Conservation (phyloP, 108 stramenopile genomes). For the Parmales sp. region DNA sequence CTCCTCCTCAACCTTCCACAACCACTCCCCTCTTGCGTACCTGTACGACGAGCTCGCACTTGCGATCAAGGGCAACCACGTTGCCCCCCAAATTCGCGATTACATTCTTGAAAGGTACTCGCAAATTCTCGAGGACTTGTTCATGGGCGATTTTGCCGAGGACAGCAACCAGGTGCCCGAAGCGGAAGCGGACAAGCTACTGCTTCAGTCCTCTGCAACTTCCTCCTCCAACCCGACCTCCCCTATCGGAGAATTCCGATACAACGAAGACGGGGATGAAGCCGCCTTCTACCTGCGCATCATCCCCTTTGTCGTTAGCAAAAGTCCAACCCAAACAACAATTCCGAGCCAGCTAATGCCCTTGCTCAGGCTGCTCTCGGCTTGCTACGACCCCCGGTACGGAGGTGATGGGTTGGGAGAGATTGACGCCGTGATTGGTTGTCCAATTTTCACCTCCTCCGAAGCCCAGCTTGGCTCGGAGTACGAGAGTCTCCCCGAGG, state of each 20-base stretch:
- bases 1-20: too few species aligned
- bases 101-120: slow-evolving; percentile 26
- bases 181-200: slow-evolving; percentile 3
- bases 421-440: slow-evolving; percentile 34
- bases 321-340: slow-evolving; percentile 6
- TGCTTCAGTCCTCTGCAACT: not conserved
- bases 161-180: not conserved
- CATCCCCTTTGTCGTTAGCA: slow-evolving; percentile 22
- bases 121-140: slow-evolving; percentile 25
- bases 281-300: slow-evolving; percentile 27
- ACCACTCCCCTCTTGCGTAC: slow-evolving; percentile 23
- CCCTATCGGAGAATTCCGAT: slow-evolving; percentile 30
- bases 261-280: slow-evolving; percentile 18
- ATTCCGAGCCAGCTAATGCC: slow-evolving; percentile 26
- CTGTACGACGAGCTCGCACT: slow-evolving; percentile 33
- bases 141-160: slow-evolving; percentile 34
- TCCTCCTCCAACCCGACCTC: not conserved
- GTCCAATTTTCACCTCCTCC: too few species aligned
- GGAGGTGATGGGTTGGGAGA: slow-evolving; percentile 27
- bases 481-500: slow-evolving; percentile 18
- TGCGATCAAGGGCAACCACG: slow-evolving; percentile 36
- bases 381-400: slow-evolving; percentile 22
- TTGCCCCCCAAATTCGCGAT: slow-evolving; percentile 15
- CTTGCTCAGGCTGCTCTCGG: slow-evolving; percentile 29
- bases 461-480: slow-evolving; percentile 21